Evolutionary conservation across 306 rosid genomes (phyloP), one percentile per base, ranked within the genome.

Genomic region (Cicer pinnatifidum): DNA sequence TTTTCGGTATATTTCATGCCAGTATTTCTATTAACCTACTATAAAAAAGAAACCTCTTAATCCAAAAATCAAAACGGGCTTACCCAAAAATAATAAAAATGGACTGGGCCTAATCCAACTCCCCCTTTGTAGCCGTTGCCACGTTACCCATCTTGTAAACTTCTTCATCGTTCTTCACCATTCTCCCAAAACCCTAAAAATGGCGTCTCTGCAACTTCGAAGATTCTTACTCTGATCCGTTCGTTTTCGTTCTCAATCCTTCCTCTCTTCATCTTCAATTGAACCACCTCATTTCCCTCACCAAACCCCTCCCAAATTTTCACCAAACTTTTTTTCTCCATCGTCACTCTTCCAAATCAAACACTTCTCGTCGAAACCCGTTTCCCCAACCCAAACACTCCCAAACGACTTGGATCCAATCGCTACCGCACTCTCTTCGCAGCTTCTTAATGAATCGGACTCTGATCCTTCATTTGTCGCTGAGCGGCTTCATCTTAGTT

Each of bases 181-280:
- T 5, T 17, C 15, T 57, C 70, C 19, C 12, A 53, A 44, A 61
- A 44, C 76, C 45, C 71, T 67, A 20, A 83, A 68, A 8, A 91
- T 91, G 97, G 84, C 40, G 78, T 69, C 81, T 64, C 88, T 85
- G 80, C 91, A 84, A 74, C 86, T 93, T 66, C 85, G 90, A 48
- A 80, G 75, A 58, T 62, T 87, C 19, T 51, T 90, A 5, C 82
- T 88, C 20, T 90, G 86, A 41, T 80, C 84, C 44, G 53, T 86
- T 53, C 74, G 75, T 1, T 54, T 63, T 0, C 39, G 82, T 17
- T 61, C 89, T 11, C 43, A 66, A 11, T 35, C 81, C 3, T 64
- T 50, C 44, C 12, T 33, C 13, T 63, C 88, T 3, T 76, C 75
- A 63, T 56, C 74, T 57, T 54, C 64, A 4, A 15, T 64, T 23